phyloP scores from a whole-genome alignment of 495 filamentous ascomycete species.

The Xanthoparmelia taractica region DNA sequence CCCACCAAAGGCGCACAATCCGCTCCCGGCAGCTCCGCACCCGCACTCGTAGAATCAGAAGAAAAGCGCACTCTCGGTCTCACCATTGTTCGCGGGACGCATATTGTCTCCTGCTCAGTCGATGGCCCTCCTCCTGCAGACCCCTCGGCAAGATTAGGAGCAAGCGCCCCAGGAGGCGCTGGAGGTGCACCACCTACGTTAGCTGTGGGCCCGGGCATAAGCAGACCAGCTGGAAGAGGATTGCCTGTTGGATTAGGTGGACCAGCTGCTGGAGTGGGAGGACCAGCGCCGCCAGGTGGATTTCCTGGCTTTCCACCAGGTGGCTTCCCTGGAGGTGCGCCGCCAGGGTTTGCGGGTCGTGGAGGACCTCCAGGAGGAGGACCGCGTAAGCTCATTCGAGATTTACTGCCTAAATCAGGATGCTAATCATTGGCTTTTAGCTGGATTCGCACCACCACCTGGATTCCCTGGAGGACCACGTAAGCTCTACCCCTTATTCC shows the following conservation, averaged over 20 bases:
- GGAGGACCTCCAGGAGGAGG: conserved; percentile 54
- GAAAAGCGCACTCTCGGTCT: conserved; percentile 95
- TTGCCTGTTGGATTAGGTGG: conserved; percentile 81
- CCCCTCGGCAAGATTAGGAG: conserved; percentile 79
- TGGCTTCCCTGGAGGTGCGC: conserved; percentile 58
- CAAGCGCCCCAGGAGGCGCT: conserved; percentile 60
- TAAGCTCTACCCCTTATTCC: conserved; percentile 35
- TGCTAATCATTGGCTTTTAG: conserved; percentile 28
- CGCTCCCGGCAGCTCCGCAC: conserved; percentile 54
- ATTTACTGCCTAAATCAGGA: background rate
- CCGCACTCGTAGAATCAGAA: conserved; percentile 71
- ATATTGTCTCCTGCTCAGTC: conserved; percentile 89
- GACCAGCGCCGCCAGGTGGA: conserved; percentile 57
- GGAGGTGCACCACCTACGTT: conserved; percentile 54
- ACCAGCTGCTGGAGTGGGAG: conserved; percentile 83
- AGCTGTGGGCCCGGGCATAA: conserved; percentile 79
- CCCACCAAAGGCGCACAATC: conserved; percentile 58
- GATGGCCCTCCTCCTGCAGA: conserved; percentile 96
- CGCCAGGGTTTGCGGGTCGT: conserved; percentile 69
- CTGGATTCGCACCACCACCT: conserved; percentile 56
- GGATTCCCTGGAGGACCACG: conserved; percentile 57
- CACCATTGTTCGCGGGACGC: conserved; percentile 87
- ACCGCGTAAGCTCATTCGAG: conserved; percentile 47
- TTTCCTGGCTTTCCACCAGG: conserved; percentile 54
- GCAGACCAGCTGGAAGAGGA: conserved; percentile 85